Evolutionary conservation across 352 stramenopile genomes (phyloP).

Genomic region (Phytophthora quininea): DNA sequence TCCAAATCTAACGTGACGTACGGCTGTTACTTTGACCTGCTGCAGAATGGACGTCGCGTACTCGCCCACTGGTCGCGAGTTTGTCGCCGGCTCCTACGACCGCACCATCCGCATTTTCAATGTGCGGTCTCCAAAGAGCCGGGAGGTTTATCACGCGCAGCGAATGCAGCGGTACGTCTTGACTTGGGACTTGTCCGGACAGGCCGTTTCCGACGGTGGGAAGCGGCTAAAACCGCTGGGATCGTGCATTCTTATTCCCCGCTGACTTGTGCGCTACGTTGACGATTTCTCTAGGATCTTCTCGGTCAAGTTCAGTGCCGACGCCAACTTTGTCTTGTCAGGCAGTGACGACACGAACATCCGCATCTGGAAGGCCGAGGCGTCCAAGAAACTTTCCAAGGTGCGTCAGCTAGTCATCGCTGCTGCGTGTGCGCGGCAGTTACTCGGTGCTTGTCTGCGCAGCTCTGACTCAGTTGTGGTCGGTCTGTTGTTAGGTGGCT

Average conservation of each 20-base stretch:
- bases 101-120: conserved; percentile 98
- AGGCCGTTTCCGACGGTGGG: not conserved
- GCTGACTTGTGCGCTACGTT: conserved; percentile 9
- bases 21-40: not conserved
- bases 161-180: conserved; percentile 96
- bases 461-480: conserved; percentile 25
- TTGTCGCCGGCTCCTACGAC: conserved; percentile 98
- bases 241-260: conserved; percentile 20
- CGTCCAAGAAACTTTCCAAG: conserved; percentile 94
- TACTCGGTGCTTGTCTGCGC: conserved; percentile 15
- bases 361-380: conserved; percentile 98
- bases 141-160: conserved; percentile 98
- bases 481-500: conserved; percentile 36
- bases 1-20: conserved; percentile 25
- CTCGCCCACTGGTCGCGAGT: conserved; percentile 97
- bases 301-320: conserved; percentile 87
- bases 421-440: not conserved
- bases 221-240: not conserved
- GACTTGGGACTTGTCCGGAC: not conserved
- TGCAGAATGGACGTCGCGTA: conserved; percentile 96
- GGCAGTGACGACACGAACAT: conserved; percentile 99
- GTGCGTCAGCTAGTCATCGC: conserved; percentile 33
- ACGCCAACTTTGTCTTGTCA: conserved; percentile 96
- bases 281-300: conserved; percentile 57
- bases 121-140: conserved; percentile 80